Conservation (phyloP, 768 basidiomycete genomes). For the Kwoniella europaea region DNA sequence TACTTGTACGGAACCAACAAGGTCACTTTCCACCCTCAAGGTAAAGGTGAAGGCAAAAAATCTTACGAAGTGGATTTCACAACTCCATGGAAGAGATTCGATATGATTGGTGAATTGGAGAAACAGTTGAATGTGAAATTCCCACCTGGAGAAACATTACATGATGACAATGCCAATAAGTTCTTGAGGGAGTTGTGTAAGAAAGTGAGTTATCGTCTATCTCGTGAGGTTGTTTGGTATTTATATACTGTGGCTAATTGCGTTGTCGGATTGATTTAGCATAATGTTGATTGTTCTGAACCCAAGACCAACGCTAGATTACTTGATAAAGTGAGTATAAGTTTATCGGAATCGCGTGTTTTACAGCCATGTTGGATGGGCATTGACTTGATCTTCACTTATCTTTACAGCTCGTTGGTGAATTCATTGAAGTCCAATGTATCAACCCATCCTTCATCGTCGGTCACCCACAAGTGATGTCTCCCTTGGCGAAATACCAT, state of each 20-base stretch:
- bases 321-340: constrained; percentile 77
- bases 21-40: constrained; percentile 88
- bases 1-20: constrained; percentile 72
- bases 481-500: constrained; percentile 97
- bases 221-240: not conserved
- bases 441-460: constrained; percentile 97
- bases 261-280: constrained; percentile 61
- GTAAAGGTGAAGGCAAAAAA: constrained; percentile 70
- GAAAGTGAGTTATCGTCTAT: constrained; percentile 66
- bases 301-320: constrained; percentile 93
- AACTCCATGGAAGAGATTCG: constrained; percentile 96
- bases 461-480: constrained; percentile 99
- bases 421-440: constrained; percentile 96
- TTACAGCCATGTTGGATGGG: too few species aligned
- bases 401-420: constrained; percentile 81
- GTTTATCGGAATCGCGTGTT: too few species aligned
- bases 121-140: constrained; percentile 89
- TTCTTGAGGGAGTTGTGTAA: constrained; percentile 81
- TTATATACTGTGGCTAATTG: not conserved
- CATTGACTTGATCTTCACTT: not conserved
- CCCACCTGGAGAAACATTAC: constrained; percentile 87
- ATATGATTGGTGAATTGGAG: constrained; percentile 96
- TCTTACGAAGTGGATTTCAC: constrained; percentile 81
- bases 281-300: constrained; percentile 94
- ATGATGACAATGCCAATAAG: constrained; percentile 83